Base-by-base conservation (phyloP, 345 rosid genomes). In the Aurinia saxatilis region DNA sequence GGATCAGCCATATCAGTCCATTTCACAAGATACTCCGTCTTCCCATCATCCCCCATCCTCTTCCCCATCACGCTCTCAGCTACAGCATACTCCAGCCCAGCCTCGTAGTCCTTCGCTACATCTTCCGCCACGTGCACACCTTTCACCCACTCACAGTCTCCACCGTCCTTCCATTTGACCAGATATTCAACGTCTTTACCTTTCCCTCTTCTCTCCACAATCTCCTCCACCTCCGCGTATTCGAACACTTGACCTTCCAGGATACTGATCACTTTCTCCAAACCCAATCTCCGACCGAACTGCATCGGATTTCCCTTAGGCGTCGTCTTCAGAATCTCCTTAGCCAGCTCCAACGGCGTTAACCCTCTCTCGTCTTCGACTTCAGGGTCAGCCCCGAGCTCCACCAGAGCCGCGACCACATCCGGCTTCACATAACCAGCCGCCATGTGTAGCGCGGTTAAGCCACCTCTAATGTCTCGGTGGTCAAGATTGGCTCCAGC, bases 391-490 rank as follows among this genome's bases (percentile, higher is more conserved):
- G 96, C 95, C 0, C 91, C 96, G 0, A 85, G 73, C 66, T 82
- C 96, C 31, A 77, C 34, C 17, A 92, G 47, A 39, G 77, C 61
- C 68, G 79, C 83, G 19, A 69, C 95, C 7, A 74, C 87, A 0
- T 74, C 95, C 5, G 95, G 95, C 58, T 65, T 79, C 14, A 87
- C 85, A 52, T 92, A 88, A 12, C 96, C 98, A 0, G 98, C 89
- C 10, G 93, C 96, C 95, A 92, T 83, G 65, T 92, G 98, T 3
- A 89, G 82, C 10, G 98, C 91, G 29, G 95, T 83, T 19, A 92
- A 50, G 8, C 96, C 93, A 9, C 96, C 95, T 5, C 79, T 65
- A 9, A 56, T 80, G 50, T 92, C 98, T 3, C 82, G 67, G 67
- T 77, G 82, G 60, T 89, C 63, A 33, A 89, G 60, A 59, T 82